Evolutionary conservation across 371 early-diverging fungal genomes (phyloP), one percentile per base, ranked within the genome.

Genomic region (Mucor piriformis): DNA sequence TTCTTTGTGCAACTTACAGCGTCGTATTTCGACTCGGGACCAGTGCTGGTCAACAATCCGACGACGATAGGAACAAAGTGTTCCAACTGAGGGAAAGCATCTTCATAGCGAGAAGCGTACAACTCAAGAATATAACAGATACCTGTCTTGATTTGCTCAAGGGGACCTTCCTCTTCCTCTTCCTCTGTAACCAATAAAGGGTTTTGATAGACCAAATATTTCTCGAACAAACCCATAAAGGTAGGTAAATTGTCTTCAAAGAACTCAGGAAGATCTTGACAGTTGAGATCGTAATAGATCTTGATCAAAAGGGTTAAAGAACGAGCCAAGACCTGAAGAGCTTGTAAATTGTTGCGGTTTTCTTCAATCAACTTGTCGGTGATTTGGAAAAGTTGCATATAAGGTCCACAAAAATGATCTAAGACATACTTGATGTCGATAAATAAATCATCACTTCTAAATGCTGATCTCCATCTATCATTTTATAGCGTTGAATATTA

Each of bases 241-340:
- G 79, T 72, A 6, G 66, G 72, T 76, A 92, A 84, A 69, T 95
- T 82, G 65, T 96, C 95, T 64, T 96, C 98, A 63, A 97, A 97
- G 74, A 93, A 96, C 59, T 92, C 95, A 12, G 97, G 97, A 40
- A 97, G 73, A 77, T 99, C 99, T 70, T 97, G 97, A 69, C 85
- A 94, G 70, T 94, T 97, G 52, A 96, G 72, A 67, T 89, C 89
- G 63, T 92, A 94, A 71, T 85, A 98, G 46, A 98, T 91, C 72
- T 96, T 92, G 58, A 85, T 82, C 59, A 96, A 62, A 6, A 95
- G 80, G 50, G 85, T 74, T 43, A 98, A 64, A 12, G 89, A 84
- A 57, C 92, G 86, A 53, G 94, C 82, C 38, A 95, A 77, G 12
- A 88, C 69, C 27, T 83, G 71, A 43, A 97, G 74, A 15, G 87